These are phyloP conservation scores for Leersia perrieri DNA, from an alignment of 176 grass and related monocot species.

Conservation along the genomic window DNA sequence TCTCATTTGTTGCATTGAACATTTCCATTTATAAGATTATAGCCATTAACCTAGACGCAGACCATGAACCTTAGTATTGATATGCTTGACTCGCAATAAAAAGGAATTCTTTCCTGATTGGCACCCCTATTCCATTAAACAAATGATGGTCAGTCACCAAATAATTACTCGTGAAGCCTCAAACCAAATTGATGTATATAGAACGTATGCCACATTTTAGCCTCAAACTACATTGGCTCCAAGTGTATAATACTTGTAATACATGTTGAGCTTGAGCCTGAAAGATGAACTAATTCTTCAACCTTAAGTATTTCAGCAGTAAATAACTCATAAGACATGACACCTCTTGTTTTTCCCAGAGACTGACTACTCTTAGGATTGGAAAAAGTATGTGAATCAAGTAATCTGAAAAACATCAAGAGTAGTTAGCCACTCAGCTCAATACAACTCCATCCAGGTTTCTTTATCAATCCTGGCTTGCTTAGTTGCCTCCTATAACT, in stretches of 20 bases:
- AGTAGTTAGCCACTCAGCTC: constrained; percentile 31
- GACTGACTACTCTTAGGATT: background rate
- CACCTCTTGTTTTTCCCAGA: background rate
- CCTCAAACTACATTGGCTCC: background rate
- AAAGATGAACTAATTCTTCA: constrained; percentile 10
- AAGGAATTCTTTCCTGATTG: background rate
- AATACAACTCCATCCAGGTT: constrained; percentile 65
- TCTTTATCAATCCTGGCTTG: constrained; percentile 54
- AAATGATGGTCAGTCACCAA: background rate
- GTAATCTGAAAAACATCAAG: background rate
- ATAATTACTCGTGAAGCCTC: background rate
- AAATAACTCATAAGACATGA: background rate
- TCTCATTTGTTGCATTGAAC: background rate
- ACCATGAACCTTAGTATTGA: background rate
- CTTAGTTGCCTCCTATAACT: constrained; percentile 44
- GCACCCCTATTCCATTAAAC: background rate
- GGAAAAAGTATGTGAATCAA: background rate
- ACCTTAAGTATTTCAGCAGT: background rate
- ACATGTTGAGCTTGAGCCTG: background rate
- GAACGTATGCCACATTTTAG: background rate
- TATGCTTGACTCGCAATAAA: background rate
- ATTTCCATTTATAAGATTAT: background rate
- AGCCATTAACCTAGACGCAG: background rate
- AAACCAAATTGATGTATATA: background rate
- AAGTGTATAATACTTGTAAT: background rate